phyloP scores from a whole-genome alignment of 2,329 filamentous ascomycete genomes.

The Verticillium nubilum region DNA sequence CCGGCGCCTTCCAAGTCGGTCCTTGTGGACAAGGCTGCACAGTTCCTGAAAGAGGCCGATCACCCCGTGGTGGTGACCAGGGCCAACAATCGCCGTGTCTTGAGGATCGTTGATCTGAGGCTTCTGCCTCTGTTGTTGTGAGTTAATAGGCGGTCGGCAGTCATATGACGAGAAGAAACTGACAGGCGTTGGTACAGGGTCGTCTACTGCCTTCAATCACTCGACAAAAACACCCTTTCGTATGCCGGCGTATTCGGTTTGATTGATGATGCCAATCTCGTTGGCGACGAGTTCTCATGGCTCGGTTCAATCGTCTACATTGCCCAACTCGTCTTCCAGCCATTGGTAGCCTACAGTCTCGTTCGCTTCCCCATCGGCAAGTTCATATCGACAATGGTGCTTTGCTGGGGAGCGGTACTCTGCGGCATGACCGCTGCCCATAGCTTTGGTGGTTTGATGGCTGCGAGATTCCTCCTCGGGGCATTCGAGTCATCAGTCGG shows the following conservation, averaged over 20 bases:
- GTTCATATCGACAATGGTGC: constrained; percentile 15
- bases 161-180: background rate
- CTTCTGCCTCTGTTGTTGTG: constrained; percentile 38
- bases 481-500: constrained; percentile 35
- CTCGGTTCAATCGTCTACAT: constrained; percentile 39
- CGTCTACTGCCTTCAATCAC: constrained; percentile 16
- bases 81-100: constrained; percentile 44
- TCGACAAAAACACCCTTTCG: constrained; percentile 16
- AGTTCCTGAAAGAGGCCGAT: constrained; percentile 39
- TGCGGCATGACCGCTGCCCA: constrained; percentile 43
- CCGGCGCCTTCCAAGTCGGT: constrained; percentile 5
- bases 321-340: constrained; percentile 21
- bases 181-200: background rate
- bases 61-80: constrained; percentile 41
- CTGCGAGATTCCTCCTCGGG: constrained; percentile 37
- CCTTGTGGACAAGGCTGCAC: constrained; percentile 37
- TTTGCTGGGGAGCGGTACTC: constrained; percentile 18
- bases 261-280: constrained; percentile 42
- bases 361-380: constrained; percentile 19
- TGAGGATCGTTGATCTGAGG: constrained; percentile 32
- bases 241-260: constrained; percentile 63
- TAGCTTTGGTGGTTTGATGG: constrained; percentile 38
- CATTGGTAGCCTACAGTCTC: constrained; percentile 15
- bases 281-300: constrained; percentile 57
- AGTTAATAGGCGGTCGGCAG: background rate